Conservation (phyloP, 2,329 filamentous ascomycete genomes). For the Phyllosticta citrichinensis region DNA sequence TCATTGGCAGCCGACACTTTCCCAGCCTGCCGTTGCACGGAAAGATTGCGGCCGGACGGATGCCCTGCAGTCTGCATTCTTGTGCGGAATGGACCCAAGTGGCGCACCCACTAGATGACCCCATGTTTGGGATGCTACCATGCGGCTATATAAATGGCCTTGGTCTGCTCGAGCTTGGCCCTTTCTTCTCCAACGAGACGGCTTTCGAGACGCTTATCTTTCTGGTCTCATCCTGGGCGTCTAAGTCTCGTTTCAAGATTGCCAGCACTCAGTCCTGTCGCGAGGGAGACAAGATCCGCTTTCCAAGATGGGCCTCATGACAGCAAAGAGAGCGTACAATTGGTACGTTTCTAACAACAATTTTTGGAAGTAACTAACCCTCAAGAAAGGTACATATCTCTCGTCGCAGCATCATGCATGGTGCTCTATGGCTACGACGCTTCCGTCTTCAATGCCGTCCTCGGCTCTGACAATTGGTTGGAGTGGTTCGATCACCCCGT, state of each 20-base stretch:
- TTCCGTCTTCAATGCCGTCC: constrained; percentile 62
- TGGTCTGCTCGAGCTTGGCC: constrained; percentile 5
- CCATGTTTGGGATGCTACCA: neutral
- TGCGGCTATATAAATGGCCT: constrained; percentile 3
- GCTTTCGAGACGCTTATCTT: neutral
- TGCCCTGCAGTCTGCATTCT: neutral
- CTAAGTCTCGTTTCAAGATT: neutral
- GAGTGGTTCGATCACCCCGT: constrained; percentile 48
- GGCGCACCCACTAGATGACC: neutral
- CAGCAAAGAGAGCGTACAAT: constrained; percentile 35
- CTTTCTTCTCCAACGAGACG: neutral
- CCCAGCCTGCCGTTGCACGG: neutral
- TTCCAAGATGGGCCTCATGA: constrained; percentile 8
- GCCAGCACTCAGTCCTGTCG: neutral
- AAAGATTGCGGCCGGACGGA: neutral
- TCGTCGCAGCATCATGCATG: constrained; percentile 64
- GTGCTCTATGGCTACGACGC: constrained; percentile 67
- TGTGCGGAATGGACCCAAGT: neutral
- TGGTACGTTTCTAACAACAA: constrained; percentile 23
- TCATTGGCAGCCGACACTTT: neutral
- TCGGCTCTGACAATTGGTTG: constrained; percentile 57
- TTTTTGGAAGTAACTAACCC: constrained; percentile 2
- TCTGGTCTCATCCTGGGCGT: neutral
- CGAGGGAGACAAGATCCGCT: neutral
- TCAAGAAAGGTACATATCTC: constrained; percentile 50